Percentiles rank a stretch among this genome's conserved stretches.
phyloP scores from a whole-genome alignment of 1,284 basidiomycete species.

The Fomitopsis palustris region DNA sequence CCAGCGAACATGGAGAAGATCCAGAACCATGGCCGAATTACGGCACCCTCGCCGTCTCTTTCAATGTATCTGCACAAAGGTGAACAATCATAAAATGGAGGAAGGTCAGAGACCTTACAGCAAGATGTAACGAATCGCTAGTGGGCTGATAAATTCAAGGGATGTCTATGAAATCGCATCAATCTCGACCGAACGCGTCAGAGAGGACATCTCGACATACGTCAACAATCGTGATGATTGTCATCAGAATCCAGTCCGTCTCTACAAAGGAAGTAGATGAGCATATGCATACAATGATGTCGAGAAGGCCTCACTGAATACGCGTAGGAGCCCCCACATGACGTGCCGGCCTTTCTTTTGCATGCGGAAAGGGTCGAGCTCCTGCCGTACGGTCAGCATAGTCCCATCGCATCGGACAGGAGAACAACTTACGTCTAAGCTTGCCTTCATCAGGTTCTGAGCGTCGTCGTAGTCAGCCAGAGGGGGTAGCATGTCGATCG shows the following conservation, averaged over 20 bases:
- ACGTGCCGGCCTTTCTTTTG: slow-evolving; percentile 20
- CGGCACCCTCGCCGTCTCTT: slow-evolving; percentile 29
- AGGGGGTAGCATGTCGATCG: slow-evolving; percentile 37
- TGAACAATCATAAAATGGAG: neutral
- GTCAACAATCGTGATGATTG: slow-evolving; percentile 12
- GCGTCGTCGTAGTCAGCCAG: slow-evolving; percentile 46
- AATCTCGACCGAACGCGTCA: too few relatives aligned
- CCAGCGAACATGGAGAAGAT: slow-evolving; percentile 54
- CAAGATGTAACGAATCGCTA: slow-evolving; percentile 22
- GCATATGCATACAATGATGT: neutral
- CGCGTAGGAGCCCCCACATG: slow-evolving; percentile 23
- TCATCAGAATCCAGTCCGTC: slow-evolving; percentile 19
- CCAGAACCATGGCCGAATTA: slow-evolving; percentile 52
- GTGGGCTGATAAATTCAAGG: too few relatives aligned
- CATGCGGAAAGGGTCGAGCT: slow-evolving; percentile 28
- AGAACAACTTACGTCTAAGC: slow-evolving; percentile 23
- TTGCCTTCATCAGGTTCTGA: slow-evolving; percentile 34
- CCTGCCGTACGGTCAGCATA: slow-evolving; percentile 21
- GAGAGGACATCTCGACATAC: neutral
- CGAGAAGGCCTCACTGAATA: slow-evolving; percentile 12
- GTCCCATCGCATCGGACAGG: slow-evolving; percentile 22
- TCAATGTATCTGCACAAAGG: slow-evolving; percentile 35
- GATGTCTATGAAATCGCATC: too few relatives aligned
- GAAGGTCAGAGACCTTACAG: neutral
- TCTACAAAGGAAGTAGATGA: slow-evolving; percentile 17